Conservation (phyloP, 371 early-diverging fungal genomes). For the Mortierella sp. region DNA sequence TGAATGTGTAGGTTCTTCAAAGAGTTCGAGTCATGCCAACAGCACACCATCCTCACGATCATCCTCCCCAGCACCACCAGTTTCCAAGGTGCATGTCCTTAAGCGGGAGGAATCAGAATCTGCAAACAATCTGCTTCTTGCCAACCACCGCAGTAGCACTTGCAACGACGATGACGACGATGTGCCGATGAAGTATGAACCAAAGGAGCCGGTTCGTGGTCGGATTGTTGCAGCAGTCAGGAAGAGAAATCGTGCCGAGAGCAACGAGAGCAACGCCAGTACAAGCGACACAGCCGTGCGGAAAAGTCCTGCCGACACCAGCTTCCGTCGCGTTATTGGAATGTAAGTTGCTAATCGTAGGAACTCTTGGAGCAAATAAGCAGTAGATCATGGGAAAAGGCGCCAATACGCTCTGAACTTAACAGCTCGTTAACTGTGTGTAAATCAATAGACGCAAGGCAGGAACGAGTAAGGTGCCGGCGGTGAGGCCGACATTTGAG, state of each 20-base stretch:
- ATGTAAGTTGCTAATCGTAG: not conserved
- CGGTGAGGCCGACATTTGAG: constrained; percentile 7
- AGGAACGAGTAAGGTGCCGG: constrained; percentile 1
- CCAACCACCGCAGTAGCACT: not conserved
- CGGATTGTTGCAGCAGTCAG: not conserved
- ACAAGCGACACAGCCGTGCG: not conserved
- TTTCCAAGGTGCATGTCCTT: constrained; percentile 2
- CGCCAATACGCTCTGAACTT: not conserved
- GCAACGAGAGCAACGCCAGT: not conserved
- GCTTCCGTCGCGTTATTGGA: not conserved
- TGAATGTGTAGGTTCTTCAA: not conserved
- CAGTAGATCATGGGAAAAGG: no score
- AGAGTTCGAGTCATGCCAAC: not conserved
- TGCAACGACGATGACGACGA: not conserved
- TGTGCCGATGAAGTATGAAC: not conserved
- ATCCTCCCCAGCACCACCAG: not conserved
- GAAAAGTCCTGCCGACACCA: not conserved
- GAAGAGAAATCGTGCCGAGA: not conserved
- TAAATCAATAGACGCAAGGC: constrained; percentile 23
- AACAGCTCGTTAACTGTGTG: not conserved
- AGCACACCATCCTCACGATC: not conserved
- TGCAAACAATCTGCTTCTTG: not conserved
- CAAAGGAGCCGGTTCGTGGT: not conserved
- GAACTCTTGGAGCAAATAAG: not conserved
- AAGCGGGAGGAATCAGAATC: constrained; percentile 44